Percentiles rank a stretch among this genome's conserved stretches.
Conservation (phyloP, 352 stramenopile genomes). For the Pythium plurisporium region DNA sequence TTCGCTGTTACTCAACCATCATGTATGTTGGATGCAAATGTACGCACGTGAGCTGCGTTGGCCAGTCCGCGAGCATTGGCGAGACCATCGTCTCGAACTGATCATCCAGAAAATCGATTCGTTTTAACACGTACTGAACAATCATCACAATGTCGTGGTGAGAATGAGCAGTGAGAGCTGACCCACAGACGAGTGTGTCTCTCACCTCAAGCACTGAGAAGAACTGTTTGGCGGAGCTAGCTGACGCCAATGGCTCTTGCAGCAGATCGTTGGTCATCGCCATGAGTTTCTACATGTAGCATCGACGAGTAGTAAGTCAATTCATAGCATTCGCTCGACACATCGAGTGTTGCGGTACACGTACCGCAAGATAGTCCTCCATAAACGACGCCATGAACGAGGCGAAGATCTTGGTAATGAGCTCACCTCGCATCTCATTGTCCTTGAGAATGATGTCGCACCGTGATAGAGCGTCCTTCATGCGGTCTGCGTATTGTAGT, state of each 20-base stretch:
- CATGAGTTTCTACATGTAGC: slow-evolving; percentile 45
- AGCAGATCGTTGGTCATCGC: slow-evolving; percentile 53
- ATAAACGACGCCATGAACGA: slow-evolving; percentile 53
- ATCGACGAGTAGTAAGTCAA: too few relatives aligned
- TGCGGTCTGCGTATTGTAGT: slow-evolving; percentile 27
- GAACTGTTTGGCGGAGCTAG: slow-evolving; percentile 59
- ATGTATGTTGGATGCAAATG: background rate
- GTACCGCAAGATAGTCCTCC: slow-evolving; percentile 63
- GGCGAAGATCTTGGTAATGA: slow-evolving; percentile 66
- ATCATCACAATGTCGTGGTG: too few relatives aligned
- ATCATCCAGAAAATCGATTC: slow-evolving; percentile 56
- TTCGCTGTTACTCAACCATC: background rate
- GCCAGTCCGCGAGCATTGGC: slow-evolving; percentile 34
- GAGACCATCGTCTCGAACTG: slow-evolving; percentile 48
- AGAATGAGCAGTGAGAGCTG: too few relatives aligned
- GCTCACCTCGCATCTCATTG: slow-evolving; percentile 56
- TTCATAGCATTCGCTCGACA: too few relatives aligned
- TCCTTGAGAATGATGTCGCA: slow-evolving; percentile 66
- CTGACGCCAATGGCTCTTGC: slow-evolving; percentile 54
- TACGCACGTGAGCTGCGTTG: slow-evolving; percentile 74
- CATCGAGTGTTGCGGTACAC: background rate
- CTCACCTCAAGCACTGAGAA: slow-evolving; percentile 61
- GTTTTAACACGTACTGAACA: slow-evolving; percentile 46
- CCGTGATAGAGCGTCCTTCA: slow-evolving; percentile 42
- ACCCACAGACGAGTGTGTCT: too few relatives aligned